Evolutionary conservation across 257 asterid species (phyloP), one percentile per base, ranked within the genome.

Genomic region (Datura wrightii): DNA sequence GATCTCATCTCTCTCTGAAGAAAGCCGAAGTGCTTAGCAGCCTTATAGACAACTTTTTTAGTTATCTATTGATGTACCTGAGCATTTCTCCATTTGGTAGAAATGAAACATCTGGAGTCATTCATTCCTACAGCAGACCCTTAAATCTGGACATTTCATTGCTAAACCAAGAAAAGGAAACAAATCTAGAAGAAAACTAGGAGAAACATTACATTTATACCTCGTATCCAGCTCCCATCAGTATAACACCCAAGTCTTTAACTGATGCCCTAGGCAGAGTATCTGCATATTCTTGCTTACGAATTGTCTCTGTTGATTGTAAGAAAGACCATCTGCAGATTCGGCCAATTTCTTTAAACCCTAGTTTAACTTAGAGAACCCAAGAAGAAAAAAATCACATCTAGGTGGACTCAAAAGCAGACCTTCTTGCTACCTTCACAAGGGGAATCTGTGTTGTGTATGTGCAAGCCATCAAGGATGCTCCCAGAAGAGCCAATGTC

Each of bases 351-450:
- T 55, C 46, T 85, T 46, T 79, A 76, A 87, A 80, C 58, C 65
- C 16, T 56, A 2, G 34, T 31, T 80, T 58, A 6, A 31, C 18
- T 59, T 11, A 62, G 42, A 11, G 76, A 81, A 31, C 5, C 48
- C 46, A 81, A 81, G 76, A 42, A 82, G 74, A 41, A 39, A 10
- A 60, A 53, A 79, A 82, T 78, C 2, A 14, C 48, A 78, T 52
- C 14, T 78, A 62, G 24, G 31, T 41, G 44, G 41, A 62, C 44
- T 11, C 4, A 85, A 88, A 88, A 84, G 18, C 94, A 86, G 79
- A 96, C 99, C 98, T 96, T 92, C 89, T 93, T 74, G 99, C 95
- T 91, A 94, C 93, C 94, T 89, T 96, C 89, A 93, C 92, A 39
- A 91, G 87, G n/a, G 99, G 99, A 79, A 93, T 91, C 90, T 96